Evolutionary conservation across 164 flowering plant species (phyloP), one percentile per base, ranked within the genome.

Genomic region (Stephania yunnanensis): DNA sequence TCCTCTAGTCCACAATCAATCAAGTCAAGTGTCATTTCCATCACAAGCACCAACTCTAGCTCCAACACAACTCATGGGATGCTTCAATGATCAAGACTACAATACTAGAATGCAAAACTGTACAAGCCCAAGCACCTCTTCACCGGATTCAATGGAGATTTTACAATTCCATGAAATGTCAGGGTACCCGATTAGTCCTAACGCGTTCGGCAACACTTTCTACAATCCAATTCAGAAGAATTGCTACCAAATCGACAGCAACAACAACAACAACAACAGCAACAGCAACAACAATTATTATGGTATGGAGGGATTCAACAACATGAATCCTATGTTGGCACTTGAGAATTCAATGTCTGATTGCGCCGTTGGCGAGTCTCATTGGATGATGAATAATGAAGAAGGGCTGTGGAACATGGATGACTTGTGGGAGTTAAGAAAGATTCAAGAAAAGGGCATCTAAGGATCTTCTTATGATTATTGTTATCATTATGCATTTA

Each of bases 371-470:
- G 81, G 69, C 2, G 84, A 77, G 22, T 73, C 20, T 72, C 79
- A 81, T 75, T 86, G 87, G 89, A 63, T 74, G 89, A 63, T 74
- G 15, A 80, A 71, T 2, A 73, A 75, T 78, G 88, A 79, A 45
- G 84, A 80, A 69, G 42, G 69, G 46, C 61, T 86, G 64, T 87
- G 89, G 91, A 79, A 80, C 84, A 82, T 80, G 81, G 90, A 84
- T 74, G 90, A 85, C 65, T 78, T 87, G 5, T 87, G 86, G 90
- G 81, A 84, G 55, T 77, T 81, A 25, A 80, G 74, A 76, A 83
- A 78, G 76, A 67, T 73, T 22, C 73, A 71, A 22, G 68, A 72
- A 13, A 75, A 71, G 58, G 52, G 64, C 69, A 65, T 74, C 67
- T 71, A 46, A 42, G 29, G 58, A 61, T n/a, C 66, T 61, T 53